Evolutionary conservation across 306 rosid species (phyloP).

Genomic region (Acacia melanoxylon): DNA sequence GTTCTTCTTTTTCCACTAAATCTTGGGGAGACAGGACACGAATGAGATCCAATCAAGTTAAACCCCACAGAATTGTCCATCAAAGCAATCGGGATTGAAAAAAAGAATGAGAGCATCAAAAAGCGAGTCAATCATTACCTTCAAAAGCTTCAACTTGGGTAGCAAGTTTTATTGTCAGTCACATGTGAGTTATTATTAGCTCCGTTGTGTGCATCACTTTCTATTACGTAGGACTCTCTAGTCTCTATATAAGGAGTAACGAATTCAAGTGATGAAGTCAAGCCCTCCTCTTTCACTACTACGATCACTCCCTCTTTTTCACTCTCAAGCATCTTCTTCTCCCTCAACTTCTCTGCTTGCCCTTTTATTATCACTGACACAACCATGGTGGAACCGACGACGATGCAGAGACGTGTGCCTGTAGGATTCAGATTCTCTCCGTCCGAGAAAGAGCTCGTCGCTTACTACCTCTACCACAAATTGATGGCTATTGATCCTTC

Average conservation of each 20-base stretch:
- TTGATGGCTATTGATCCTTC: slow-evolving; percentile 12
- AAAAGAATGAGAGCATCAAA: no score
- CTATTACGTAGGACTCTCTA: background rate
- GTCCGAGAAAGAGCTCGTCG: slow-evolving; percentile 63
- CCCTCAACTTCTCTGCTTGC: background rate
- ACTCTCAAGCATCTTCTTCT: background rate
- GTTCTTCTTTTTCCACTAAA: no score
- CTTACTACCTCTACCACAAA: slow-evolving; percentile 48
- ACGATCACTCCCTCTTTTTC: background rate
- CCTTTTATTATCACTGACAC: background rate
- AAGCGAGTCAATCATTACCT: no score
- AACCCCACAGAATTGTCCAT: no score
- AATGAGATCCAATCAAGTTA: no score
- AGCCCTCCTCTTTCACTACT: background rate
- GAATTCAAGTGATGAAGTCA: background rate
- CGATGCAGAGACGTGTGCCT: slow-evolving; percentile 11
- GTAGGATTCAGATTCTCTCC: slow-evolving; percentile 69
- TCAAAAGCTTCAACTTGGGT: no score
- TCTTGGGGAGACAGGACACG: no score
- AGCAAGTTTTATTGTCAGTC: no score
- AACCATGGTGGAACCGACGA: slow-evolving; percentile 1
- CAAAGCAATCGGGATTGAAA: no score
- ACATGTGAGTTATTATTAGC: no score
- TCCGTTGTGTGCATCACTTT: no score
- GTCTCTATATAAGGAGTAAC: background rate